phyloP scores from a whole-genome alignment of 192 early-diverging fungal genomes.

The Chytriomyces hyalinus region DNA sequence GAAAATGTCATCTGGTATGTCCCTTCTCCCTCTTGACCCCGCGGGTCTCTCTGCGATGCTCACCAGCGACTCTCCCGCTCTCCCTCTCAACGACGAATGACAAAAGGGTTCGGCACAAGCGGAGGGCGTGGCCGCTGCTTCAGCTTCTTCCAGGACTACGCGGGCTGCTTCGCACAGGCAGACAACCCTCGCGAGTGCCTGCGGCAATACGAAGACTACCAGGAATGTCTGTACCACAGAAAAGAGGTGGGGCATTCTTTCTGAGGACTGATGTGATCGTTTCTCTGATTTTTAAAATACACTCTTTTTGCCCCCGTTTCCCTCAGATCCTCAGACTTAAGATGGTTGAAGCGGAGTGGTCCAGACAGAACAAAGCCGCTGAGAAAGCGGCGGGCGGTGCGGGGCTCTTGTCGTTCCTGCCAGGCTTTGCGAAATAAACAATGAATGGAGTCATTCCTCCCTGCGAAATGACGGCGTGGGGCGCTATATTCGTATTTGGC shows the following conservation, averaged over 20 bases:
- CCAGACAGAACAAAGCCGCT: conserved; percentile 24
- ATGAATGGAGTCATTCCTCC: too few species aligned
- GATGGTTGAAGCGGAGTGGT: conserved; percentile 35
- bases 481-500: too few species aligned
- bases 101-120: conserved; percentile 70
- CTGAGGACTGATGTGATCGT: neutral
- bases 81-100: conserved; percentile 45
- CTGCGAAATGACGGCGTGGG: too few species aligned
- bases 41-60: too few species aligned
- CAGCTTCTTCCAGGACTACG: conserved; percentile 95
- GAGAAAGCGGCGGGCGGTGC: conserved; percentile 16
- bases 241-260: conserved; percentile 77
- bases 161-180: conserved; percentile 88
- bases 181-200: conserved; percentile 78
- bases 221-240: conserved; percentile 94
- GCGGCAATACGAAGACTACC: conserved; percentile 87
- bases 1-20: too few species aligned
- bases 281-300: neutral
- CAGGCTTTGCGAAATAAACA: conserved; percentile 5
- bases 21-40: too few species aligned
- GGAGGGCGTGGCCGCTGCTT: conserved; percentile 93
- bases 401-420: conserved; percentile 13
- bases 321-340: conserved; percentile 36
- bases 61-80: too few species aligned
- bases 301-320: neutral